Percentiles rank a stretch among this genome's conserved stretches.
phyloP scores from a whole-genome alignment of 2,329 filamentous ascomycete genomes.

The Rasamsonia emersonii region DNA sequence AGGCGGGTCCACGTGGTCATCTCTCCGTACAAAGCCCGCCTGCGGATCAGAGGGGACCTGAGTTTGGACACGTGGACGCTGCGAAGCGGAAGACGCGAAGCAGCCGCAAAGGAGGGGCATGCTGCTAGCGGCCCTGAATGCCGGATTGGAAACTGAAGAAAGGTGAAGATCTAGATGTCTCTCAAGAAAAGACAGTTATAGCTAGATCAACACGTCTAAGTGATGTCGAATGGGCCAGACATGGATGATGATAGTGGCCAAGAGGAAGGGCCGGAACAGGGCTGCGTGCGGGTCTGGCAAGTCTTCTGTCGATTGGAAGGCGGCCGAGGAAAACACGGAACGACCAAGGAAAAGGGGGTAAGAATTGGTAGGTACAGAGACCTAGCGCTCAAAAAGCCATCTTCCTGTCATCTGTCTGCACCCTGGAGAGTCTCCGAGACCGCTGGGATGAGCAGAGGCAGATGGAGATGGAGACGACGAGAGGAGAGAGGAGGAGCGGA shows the following conservation, averaged over 20 bases:
- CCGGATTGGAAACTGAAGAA: no score
- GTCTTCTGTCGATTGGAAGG: no score
- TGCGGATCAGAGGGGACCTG: conserved; percentile 7
- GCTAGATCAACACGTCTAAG: no score
- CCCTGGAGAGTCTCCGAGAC: no score
- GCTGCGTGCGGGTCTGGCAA: no score
- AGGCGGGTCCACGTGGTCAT: conserved; percentile 5
- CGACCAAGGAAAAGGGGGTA: neutral
- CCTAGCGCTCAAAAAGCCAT: neutral
- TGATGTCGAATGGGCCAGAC: no score
- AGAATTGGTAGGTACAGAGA: neutral
- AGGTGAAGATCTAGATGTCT: no score
- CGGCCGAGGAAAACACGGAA: neutral
- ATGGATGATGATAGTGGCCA: no score
- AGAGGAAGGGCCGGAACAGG: no score
- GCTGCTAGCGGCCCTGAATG: no score
- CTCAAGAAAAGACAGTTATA: no score
- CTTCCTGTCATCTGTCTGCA: neutral
- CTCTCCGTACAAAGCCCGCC: conserved; percentile 5
- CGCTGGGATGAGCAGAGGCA: neutral
- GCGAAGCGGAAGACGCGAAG: conserved; percentile 3
- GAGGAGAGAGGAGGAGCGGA: conserved; percentile 6
- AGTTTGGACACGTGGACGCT: neutral
- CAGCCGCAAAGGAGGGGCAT: conserved; percentile 9
- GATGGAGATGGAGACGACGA: neutral